Base-by-base conservation (phyloP, 176 grass and related monocot genomes). In the Eleusine coracana region DNA sequence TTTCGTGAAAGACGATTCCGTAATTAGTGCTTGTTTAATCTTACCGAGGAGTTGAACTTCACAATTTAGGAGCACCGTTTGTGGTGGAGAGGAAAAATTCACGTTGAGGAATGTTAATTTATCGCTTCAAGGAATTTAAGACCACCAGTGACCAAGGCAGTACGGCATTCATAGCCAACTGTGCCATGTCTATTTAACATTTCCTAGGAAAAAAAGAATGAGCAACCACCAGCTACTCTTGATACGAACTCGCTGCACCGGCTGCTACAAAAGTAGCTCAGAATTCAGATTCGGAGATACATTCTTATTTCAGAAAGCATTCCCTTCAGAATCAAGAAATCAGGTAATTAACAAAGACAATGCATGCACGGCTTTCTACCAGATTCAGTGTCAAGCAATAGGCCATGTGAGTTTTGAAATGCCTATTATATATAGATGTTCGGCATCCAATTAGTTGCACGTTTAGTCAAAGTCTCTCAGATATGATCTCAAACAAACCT, bases 41-140 rank as follows among this genome's bases (percentile, higher is more conserved):
- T 78, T 79, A 79, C 68, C 86, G 76, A 88, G 80, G 81, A 83
- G 86, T 88, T 66, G 86, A 77, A 88, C 36, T 73, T 88, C 9
- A 25, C 38, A 60, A 70, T 20, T 31, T 42, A 46, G 66, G 15
- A 52, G 42, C 67, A 20, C 21, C 42, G 20, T 82, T 61, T 66
- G 41, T 28, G 21, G 18, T 25, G 74, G 25, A 36, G 54, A 61
- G 17, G 59, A 7, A 7, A 71, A 10, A 37, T 51, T 68, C 44
- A 27, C 21, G 74, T 21, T 59, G 62, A 68, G 67, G 63, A 73
- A 65, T 34, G 14, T 42, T 83, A 79, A 29, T 78, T 83, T 73
- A 56, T 55, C 56, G 21, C 8, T 52, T 78, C 66, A 74, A 83
- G 80, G 56, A 83, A n/a, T 73, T 68, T 70, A 12, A 36, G 25